Percentiles rank a stretch among this genome's conserved stretches.
Evolutionary conservation across 768 basidiomycete genomes (phyloP).

Genomic region (Cubamyces lactineus): DNA sequence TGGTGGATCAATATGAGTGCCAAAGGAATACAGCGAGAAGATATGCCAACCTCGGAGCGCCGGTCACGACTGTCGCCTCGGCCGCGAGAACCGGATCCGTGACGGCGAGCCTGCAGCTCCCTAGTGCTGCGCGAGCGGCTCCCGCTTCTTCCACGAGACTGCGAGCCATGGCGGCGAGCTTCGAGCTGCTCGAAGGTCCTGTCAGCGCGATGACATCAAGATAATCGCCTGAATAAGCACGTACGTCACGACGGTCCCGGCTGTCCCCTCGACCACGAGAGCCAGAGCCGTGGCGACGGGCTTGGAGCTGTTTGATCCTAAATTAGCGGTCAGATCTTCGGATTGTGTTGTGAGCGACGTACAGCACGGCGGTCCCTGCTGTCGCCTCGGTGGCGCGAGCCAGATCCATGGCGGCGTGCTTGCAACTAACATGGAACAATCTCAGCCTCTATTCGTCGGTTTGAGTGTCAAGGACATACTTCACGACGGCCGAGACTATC

Average conservation of each 20-base stretch:
- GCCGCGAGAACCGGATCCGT: constrained; percentile 12
- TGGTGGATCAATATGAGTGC: too few relatives aligned
- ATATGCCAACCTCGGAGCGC: neutral
- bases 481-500: constrained; percentile 7
- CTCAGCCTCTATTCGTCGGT: too few relatives aligned
- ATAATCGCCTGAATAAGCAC: neutral
- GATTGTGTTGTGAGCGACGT: neutral
- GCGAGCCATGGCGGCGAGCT: constrained; percentile 9
- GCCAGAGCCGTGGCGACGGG: constrained; percentile 17
- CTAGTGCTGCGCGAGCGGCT: neutral
- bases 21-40: neutral
- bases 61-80: constrained; percentile 4
- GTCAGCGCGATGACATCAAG: neutral
- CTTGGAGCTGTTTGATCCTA: neutral
- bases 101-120: constrained; percentile 14
- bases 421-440: neutral
- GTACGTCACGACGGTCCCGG: constrained; percentile 13
- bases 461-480: neutral
- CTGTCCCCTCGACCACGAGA: constrained; percentile 6
- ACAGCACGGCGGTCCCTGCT: neutral
- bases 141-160: constrained; percentile 7
- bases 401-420: constrained; percentile 17
- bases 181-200: neutral
- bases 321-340: neutral
- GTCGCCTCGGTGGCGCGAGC: constrained; percentile 1